Percentiles rank a stretch among this genome's conserved stretches.
These are phyloP conservation scores for Solanum sejunctum DNA, from an alignment of 257 asterid genomes.

Conservation along the genomic window DNA sequence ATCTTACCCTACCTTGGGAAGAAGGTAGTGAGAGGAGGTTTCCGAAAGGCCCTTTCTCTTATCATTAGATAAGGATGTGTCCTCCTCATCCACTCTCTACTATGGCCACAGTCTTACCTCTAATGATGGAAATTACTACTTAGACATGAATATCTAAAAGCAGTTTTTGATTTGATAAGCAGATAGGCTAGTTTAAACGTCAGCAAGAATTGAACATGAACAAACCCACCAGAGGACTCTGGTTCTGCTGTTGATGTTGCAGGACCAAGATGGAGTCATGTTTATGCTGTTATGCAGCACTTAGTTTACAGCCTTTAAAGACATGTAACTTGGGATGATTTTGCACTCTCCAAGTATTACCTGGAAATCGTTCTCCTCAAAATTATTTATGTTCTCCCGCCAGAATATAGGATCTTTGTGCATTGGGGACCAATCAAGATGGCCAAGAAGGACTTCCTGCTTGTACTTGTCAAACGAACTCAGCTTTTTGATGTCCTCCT, in stretches of 20 bases:
- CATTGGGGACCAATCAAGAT: slow-evolving; percentile 92
- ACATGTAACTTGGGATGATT: background rate
- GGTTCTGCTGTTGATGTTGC: background rate
- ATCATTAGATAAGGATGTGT: background rate
- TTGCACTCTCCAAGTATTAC: slow-evolving; percentile 14
- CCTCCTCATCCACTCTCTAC: background rate
- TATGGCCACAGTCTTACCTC: background rate
- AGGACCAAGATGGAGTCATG: background rate
- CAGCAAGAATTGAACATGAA: background rate
- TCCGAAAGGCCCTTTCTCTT: background rate
- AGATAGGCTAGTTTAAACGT: background rate
- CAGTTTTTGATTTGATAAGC: background rate
- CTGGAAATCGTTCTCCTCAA: slow-evolving; percentile 91
- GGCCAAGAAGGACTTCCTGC: slow-evolving; percentile 89
- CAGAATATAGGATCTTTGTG: slow-evolving; percentile 84
- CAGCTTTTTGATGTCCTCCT: slow-evolving; percentile 56
- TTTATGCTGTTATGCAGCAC: background rate
- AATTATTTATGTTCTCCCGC: slow-evolving; percentile 56
- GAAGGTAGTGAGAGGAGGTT: background rate
- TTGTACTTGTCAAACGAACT: slow-evolving; percentile 79
- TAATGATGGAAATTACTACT: background rate
- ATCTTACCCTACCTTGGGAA: background rate
- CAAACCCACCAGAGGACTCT: background rate
- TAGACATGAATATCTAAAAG: background rate
- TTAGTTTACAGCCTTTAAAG: background rate